Percentiles rank a stretch among this genome's conserved stretches.
phyloP scores from a whole-genome alignment of 2,329 filamentous ascomycete genomes.

The Aureobasidium leucospermi region DNA sequence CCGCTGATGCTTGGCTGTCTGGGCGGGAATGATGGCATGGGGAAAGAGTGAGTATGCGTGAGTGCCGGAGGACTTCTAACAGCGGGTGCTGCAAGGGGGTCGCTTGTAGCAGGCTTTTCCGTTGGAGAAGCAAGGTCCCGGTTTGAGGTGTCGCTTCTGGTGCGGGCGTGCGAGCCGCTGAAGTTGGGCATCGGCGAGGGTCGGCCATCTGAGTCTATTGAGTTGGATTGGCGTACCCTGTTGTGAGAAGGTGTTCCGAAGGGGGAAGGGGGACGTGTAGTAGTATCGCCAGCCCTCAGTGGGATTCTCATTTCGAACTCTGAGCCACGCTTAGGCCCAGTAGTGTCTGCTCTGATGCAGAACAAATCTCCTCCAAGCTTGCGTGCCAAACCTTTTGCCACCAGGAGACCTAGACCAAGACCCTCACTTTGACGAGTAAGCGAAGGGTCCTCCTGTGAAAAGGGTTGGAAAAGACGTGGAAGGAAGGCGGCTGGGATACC shows the following conservation, averaged over 20 bases:
- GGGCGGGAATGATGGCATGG: constrained; percentile 14
- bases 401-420: constrained; percentile 60
- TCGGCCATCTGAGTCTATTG: constrained; percentile 11
- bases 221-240: constrained; percentile 9
- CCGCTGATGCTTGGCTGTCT: constrained; percentile 15
- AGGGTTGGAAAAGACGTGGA: constrained; percentile 61
- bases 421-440: constrained; percentile 61
- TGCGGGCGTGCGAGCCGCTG: neutral
- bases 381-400: constrained; percentile 63
- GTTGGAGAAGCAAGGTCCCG: neutral
- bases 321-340: constrained; percentile 53
- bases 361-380: constrained; percentile 62
- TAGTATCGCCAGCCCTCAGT: constrained; percentile 44
- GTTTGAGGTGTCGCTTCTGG: neutral
- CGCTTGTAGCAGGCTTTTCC: neutral
- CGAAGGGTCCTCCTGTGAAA: constrained; percentile 61
- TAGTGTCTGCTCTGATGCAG: constrained; percentile 55
- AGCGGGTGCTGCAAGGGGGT: constrained; percentile 9
- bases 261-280: constrained; percentile 45
- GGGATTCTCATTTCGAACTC: constrained; percentile 64
- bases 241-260: constrained; percentile 33
- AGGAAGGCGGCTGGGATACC: constrained; percentile 62
- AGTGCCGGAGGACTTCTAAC: constrained; percentile 4
- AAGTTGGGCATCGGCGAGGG: constrained; percentile 9
- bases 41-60: neutral